Base-by-base conservation (phyloP, 495 filamentous ascomycete species). In the Hypoxylon fragiforme region DNA sequence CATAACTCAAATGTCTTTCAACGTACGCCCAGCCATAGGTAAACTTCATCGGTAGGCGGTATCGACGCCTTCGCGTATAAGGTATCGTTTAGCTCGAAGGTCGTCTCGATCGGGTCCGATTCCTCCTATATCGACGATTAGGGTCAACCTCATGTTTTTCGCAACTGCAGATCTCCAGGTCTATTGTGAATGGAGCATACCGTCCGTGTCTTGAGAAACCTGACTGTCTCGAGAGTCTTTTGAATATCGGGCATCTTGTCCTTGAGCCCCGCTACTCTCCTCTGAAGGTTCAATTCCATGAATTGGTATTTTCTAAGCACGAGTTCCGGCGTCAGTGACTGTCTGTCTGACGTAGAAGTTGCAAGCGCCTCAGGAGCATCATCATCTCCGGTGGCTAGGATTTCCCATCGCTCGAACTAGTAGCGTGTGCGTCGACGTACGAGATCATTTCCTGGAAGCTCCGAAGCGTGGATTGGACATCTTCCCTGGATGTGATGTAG, bases 371-470 rank as follows among this genome's bases (percentile, higher is more conserved):
- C 54, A 32, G 34, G 41, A 16, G 16, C 9, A 9, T 9, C 24
- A 9, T 28, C 24, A 9, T 28, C 24, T 28, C 24, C 24, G 24
- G 9, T 28, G 24, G 24, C 4, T 28, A 34, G 12, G 6, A n/a
- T 34, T 8, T 38, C 42, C 22, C 45, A 36, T 52, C 37, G n/a
- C 36, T 44, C 38, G 7, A 22, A 22, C 13, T 15, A 32, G n/a
- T 4, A 28, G 24, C 5, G 4, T 4, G 5, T 28, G 43, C n/a
- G 8, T 1, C 20, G 31, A 70, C 81, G 61, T 73, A 88, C 86
- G 92, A 91, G 61, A 98, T 97, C 95, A 98, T 96, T 78, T 98
- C 94, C 71, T 97, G 94, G 71, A 98, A 97, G 64, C 81, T 91
- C 67, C 88, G 86, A 63, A 98, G 78, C 19, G 91, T 96, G 16